These are phyloP conservation scores for Thelonectria blattea DNA, from an alignment of 2,329 filamentous ascomycete species.

Conservation along the genomic window DNA sequence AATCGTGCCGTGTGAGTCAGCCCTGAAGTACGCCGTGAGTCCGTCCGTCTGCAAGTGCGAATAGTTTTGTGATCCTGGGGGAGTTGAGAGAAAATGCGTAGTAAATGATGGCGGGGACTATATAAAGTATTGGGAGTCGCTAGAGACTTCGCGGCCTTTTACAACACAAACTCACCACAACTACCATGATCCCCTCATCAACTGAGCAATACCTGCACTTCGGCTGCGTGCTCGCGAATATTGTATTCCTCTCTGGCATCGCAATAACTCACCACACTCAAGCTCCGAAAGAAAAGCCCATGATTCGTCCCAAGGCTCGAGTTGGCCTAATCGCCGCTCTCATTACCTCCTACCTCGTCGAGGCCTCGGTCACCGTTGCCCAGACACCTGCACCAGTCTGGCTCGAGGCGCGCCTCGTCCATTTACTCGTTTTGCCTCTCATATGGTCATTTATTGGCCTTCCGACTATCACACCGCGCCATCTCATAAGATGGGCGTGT, in stretches of 20 bases:
- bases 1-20: background rate
- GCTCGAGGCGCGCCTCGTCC: background rate
- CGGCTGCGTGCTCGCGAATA: constrained; percentile 2
- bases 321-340: background rate
- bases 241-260: background rate
- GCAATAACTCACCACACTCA: constrained; percentile 2
- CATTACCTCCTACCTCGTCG: constrained; percentile 6
- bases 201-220: constrained; percentile 24
- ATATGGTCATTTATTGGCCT: constrained; percentile 1
- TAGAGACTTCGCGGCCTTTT: background rate
- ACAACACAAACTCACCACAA: background rate
- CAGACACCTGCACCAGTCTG: background rate
- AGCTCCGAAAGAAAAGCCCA: background rate
- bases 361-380: background rate
- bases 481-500: background rate
- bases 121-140: too few relatives aligned
- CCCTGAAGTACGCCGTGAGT: background rate
- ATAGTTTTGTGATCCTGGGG: background rate
- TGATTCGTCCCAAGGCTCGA: background rate
- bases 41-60: background rate
- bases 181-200: background rate
- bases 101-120: too few relatives aligned
- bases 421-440: background rate
- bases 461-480: background rate
- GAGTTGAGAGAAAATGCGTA: too few relatives aligned